A percentile compares a stretch with the other conserved stretches of the same genome.
Evolutionary conservation across 2,329 filamentous ascomycete genomes (phyloP).

Genomic region (Aaosphaeria arxii): DNA sequence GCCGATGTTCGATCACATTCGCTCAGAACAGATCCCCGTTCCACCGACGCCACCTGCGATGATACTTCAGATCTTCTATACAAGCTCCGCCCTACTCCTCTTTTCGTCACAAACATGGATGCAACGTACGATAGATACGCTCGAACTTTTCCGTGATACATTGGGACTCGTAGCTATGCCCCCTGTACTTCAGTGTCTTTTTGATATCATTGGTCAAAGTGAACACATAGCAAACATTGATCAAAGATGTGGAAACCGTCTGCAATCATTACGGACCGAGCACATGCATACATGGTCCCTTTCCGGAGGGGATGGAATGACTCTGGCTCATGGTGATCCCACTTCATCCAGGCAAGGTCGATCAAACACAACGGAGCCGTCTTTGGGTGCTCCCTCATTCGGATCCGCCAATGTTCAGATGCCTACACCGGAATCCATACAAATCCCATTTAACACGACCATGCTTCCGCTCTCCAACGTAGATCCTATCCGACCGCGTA

Average conservation of each 20-base stretch:
- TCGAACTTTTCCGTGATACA: constrained; percentile 21
- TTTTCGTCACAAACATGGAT: constrained; percentile 17
- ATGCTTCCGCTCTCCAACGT: constrained; percentile 3
- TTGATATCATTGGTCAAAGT: constrained; percentile 17
- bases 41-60: constrained; percentile 23
- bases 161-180: constrained; percentile 24
- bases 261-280: constrained; percentile 12
- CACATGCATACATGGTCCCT: not conserved
- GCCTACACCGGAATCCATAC: constrained; percentile 18
- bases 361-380: too few relatives aligned
- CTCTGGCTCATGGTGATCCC: too few relatives aligned
- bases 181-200: constrained; percentile 22
- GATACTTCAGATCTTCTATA: constrained; percentile 26
- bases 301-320: too few relatives aligned
- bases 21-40: constrained; percentile 8
- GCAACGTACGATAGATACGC: constrained; percentile 14
- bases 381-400: not conserved
- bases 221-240: constrained; percentile 10
- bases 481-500: not conserved
- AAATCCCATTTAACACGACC: constrained; percentile 10
- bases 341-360: too few relatives aligned
- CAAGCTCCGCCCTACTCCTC: constrained; percentile 18
- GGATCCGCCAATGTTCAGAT: constrained; percentile 5
- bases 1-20: constrained; percentile 18
- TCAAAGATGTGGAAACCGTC: constrained; percentile 10